Conservation (phyloP, 306 rosid genomes). For the Malus asiatica region DNA sequence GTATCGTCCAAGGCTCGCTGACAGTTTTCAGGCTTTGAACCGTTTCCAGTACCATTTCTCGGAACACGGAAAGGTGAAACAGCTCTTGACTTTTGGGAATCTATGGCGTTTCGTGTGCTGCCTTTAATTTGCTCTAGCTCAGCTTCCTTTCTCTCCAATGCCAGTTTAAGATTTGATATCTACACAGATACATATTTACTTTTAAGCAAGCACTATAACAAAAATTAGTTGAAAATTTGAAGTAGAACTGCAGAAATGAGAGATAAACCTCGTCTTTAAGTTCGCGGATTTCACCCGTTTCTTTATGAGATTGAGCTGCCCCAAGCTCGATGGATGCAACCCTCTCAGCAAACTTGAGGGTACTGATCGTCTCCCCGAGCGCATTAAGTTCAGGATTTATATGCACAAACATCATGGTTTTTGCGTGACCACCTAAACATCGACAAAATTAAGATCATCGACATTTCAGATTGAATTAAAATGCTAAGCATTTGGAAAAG, state of each 20-base stretch:
- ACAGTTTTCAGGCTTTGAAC: conserved; percentile 45
- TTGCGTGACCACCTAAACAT: conserved; percentile 82
- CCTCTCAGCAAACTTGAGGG: conserved; percentile 95
- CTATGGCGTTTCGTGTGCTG: conserved; percentile 36
- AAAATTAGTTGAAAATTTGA: not conserved
- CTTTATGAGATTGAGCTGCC: conserved; percentile 84
- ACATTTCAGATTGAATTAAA: not conserved
- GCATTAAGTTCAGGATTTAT: conserved; percentile 83
- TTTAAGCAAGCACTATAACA: not conserved
- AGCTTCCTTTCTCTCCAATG: conserved; percentile 74
- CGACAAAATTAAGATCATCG: not conserved
- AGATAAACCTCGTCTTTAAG: conserved; percentile 82
- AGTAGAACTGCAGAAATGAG: conserved; percentile 11
- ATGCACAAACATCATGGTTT: conserved; percentile 98
- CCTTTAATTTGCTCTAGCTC: conserved; percentile 65
- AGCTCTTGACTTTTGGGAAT: conserved; percentile 61
- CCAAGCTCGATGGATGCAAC: conserved; percentile 93
- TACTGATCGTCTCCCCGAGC: conserved; percentile 91
- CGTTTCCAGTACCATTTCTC: conserved; percentile 35
- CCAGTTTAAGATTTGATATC: conserved; percentile 69
- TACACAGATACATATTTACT: conserved; percentile 7
- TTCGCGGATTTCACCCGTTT: conserved; percentile 76
- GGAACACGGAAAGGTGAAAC: conserved; percentile 77
- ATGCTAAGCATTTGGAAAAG: not conserved
- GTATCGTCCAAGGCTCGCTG: conserved; percentile 46